A percentile compares a stretch with the other conserved stretches of the same genome.
These are phyloP conservation scores for Vaccinium darrowii DNA, from an alignment of 148 eudicot genomes.

Conservation along the genomic window DNA sequence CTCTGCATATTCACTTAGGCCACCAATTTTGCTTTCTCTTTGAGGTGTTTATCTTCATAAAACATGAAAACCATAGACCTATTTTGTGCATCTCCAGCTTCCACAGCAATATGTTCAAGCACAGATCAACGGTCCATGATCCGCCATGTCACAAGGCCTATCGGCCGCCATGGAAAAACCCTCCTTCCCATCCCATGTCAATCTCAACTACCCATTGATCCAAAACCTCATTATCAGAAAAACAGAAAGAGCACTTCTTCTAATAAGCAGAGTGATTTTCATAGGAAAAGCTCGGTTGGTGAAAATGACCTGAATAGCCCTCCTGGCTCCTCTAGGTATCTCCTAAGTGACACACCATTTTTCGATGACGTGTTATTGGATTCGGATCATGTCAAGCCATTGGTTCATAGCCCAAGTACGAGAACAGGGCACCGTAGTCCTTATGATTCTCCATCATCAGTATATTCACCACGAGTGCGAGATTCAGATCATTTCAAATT, in stretches of 20 bases:
- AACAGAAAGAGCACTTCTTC: constrained; percentile 30
- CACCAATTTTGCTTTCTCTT: background rate
- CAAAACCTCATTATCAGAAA: constrained; percentile 38
- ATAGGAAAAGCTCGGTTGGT: constrained; percentile 63
- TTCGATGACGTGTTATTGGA: constrained; percentile 19
- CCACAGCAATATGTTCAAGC: constrained; percentile 83
- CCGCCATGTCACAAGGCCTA: constrained; percentile 37
- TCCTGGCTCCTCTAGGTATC: constrained; percentile 49
- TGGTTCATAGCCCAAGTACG: background rate
- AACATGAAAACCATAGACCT: constrained; percentile 68
- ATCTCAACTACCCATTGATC: constrained; percentile 62
- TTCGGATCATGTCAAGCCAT: constrained; percentile 15
- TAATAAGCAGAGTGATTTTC: constrained; percentile 14
- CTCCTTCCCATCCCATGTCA: constrained; percentile 49
- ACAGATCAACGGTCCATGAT: constrained; percentile 49
- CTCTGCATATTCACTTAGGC: background rate
- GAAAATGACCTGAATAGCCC: constrained; percentile 36
- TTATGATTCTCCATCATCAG: background rate
- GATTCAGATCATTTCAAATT: constrained; percentile 17
- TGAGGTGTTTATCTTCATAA: constrained; percentile 15
- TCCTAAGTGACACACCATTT: constrained; percentile 50
- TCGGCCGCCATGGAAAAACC: background rate
- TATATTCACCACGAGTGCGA: background rate
- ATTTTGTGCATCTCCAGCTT: constrained; percentile 81
- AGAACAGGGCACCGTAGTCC: background rate